Percentiles rank a stretch among this genome's conserved stretches.
These are phyloP conservation scores for Leccinum boreale DNA, from an alignment of 768 basidiomycete species.

Conservation along the genomic window DNA sequence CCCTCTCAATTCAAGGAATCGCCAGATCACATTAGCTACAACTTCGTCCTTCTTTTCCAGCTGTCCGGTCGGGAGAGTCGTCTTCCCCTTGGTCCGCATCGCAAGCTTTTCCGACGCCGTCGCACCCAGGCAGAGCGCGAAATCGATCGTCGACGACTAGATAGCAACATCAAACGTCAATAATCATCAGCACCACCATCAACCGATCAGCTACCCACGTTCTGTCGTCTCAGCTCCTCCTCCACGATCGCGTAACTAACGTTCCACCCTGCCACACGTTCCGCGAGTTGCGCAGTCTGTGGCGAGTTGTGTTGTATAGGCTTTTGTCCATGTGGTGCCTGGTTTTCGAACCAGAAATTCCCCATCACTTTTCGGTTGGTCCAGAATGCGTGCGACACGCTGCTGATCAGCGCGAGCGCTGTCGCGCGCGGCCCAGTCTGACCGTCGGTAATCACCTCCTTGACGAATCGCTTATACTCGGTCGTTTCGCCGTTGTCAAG, in stretches of 20 bases:
- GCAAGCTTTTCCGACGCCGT: slow-evolving; percentile 81
- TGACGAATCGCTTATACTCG: slow-evolving; percentile 92
- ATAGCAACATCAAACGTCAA: slow-evolving; percentile 15
- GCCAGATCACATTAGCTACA: slow-evolving; percentile 97
- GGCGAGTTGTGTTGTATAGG: slow-evolving; percentile 66
- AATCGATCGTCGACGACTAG: slow-evolving; percentile 96
- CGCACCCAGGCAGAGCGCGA: slow-evolving; percentile 90
- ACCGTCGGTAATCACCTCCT: slow-evolving; percentile 94
- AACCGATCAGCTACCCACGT: slow-evolving; percentile 55
- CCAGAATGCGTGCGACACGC: slow-evolving; percentile 81
- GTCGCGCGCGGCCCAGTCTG: slow-evolving; percentile 92
- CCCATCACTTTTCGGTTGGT: slow-evolving; percentile 67
- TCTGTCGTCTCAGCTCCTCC: slow-evolving; percentile 93
- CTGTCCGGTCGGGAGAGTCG: slow-evolving; percentile 38
- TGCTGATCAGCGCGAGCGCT: slow-evolving; percentile 82
- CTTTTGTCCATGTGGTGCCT: slow-evolving; percentile 49
- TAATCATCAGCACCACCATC: slow-evolving; percentile 25
- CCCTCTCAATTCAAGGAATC: slow-evolving; percentile 95
- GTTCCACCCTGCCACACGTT: slow-evolving; percentile 87
- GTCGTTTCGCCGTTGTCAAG: slow-evolving; percentile 93
- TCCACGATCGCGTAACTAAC: slow-evolving; percentile 83
- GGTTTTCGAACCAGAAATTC: slow-evolving; percentile 72
- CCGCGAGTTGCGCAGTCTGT: slow-evolving; percentile 83
- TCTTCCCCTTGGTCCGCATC: slow-evolving; percentile 71
- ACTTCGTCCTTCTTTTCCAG: slow-evolving; percentile 98